Evolutionary conservation across 2,329 filamentous ascomycete species (phyloP).

Genomic region (Coniochaeta pulveracea): DNA sequence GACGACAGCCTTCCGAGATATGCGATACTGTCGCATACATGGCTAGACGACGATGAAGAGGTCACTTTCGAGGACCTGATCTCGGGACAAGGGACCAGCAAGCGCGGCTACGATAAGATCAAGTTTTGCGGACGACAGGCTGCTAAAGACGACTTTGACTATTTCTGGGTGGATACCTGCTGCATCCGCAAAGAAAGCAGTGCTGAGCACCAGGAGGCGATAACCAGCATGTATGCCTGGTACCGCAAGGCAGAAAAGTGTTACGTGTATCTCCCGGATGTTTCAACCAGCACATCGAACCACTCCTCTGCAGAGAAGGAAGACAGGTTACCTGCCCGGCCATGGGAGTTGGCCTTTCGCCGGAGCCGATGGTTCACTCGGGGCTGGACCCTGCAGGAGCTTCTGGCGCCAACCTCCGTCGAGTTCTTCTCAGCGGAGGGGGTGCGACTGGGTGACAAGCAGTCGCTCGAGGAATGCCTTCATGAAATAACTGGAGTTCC

Average conservation of each 20-base stretch:
- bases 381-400: conserved; percentile 4
- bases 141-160: neutral
- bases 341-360: conserved; percentile 3
- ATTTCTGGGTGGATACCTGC: conserved; percentile 1
- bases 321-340: neutral
- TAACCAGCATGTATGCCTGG: conserved; percentile 1
- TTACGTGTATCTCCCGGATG: conserved; percentile 1
- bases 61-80: neutral
- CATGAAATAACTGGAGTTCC: conserved; percentile 12
- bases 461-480: conserved; percentile 9
- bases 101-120: conserved; percentile 1
- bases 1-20: neutral
- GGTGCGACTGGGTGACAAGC: conserved; percentile 11
- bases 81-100: neutral
- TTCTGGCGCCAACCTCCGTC: conserved; percentile 10
- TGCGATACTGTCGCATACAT: conserved; percentile 4
- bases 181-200: conserved; percentile 1
- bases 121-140: conserved; percentile 1
- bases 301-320: neutral
- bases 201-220: neutral
- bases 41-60: conserved; percentile 1
- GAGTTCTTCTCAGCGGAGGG: conserved; percentile 14
- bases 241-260: neutral
- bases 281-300: too few species aligned
- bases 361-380: conserved; percentile 5